These are phyloP conservation scores for Endotrypanum monterogeii DNA, from an alignment of 208 protist genomes.

Conservation along the genomic window DNA sequence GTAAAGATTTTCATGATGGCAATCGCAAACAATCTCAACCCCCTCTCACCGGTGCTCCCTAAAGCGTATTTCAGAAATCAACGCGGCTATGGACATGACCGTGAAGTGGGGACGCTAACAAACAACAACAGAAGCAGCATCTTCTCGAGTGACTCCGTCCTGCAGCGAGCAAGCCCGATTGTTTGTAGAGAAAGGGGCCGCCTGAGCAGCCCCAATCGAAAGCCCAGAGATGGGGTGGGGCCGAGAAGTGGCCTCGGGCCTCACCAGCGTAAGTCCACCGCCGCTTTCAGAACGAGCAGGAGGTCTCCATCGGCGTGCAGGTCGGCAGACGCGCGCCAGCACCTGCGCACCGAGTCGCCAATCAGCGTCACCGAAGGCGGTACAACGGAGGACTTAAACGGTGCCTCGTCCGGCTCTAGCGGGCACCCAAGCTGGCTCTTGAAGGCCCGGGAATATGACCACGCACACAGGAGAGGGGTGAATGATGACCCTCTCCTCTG, in stretches of 20 bases:
- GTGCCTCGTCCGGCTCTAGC: slow-evolving; percentile 13
- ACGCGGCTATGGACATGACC: not conserved
- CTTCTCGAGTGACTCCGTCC: not conserved
- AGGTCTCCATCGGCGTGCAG: not conserved
- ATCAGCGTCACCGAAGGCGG: slow-evolving; percentile 3
- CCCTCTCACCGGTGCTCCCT: slow-evolving; percentile 19
- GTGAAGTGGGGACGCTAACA: not conserved
- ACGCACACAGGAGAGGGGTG: not conserved
- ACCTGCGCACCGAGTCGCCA: not conserved
- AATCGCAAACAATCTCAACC: not conserved
- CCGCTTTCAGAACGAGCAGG: not conserved
- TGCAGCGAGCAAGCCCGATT: not conserved
- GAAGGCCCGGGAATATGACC: slow-evolving; percentile 3
- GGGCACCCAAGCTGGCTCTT: not conserved
- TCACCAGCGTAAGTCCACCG: not conserved
- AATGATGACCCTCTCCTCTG: not conserved
- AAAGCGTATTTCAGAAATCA: not conserved
- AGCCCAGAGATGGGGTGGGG: not conserved
- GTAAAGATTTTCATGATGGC: slow-evolving; percentile 1
- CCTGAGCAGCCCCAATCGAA: not conserved
- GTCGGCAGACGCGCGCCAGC: not conserved
- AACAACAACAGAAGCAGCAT: not conserved
- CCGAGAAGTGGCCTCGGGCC: not conserved
- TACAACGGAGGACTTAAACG: slow-evolving; percentile 6
- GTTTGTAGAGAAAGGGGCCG: not conserved